phyloP scores from a whole-genome alignment of 495 filamentous ascomycete genomes.

The Schizothecium vesticola region DNA sequence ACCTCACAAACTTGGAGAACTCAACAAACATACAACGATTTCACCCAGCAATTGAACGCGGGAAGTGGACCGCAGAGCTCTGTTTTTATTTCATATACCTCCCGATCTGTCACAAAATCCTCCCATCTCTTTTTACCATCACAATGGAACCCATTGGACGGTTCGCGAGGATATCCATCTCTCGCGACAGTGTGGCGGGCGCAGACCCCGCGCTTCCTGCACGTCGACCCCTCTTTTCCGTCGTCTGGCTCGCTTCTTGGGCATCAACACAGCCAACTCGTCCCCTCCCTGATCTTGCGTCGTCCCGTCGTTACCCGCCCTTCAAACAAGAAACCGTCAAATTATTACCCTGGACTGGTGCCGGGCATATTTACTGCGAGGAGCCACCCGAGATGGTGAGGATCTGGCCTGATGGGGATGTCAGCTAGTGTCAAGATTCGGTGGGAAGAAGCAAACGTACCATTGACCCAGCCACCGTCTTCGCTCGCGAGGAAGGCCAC shows the following conservation, averaged over 20 bases:
- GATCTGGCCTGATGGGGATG: slow-evolving; percentile 21
- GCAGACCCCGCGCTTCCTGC: neutral
- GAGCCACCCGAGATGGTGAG: slow-evolving; percentile 34
- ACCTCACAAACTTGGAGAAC: neutral
- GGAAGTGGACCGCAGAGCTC: neutral
- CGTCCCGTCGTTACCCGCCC: neutral
- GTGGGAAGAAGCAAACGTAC: slow-evolving; percentile 28
- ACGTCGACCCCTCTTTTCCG: neutral
- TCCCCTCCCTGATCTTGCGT: neutral
- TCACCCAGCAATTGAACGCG: neutral
- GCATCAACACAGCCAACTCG: neutral
- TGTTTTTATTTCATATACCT: neutral
- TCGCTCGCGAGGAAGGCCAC: slow-evolving; percentile 52
- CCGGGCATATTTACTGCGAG: slow-evolving; percentile 22
- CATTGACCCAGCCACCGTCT: slow-evolving; percentile 58
- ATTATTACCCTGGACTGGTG: neutral
- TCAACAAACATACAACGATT: neutral
- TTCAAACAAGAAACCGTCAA: neutral
- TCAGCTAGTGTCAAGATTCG: neutral
- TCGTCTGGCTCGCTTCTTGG: neutral
- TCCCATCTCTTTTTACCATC: neutral
- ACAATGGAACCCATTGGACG: neutral
- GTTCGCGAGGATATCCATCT: neutral
- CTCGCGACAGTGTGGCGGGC: neutral
- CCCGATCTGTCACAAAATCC: neutral